Evolutionary conservation across 148 eudicot genomes (phyloP).

Genomic region (Dianthus caryophyllus): DNA sequence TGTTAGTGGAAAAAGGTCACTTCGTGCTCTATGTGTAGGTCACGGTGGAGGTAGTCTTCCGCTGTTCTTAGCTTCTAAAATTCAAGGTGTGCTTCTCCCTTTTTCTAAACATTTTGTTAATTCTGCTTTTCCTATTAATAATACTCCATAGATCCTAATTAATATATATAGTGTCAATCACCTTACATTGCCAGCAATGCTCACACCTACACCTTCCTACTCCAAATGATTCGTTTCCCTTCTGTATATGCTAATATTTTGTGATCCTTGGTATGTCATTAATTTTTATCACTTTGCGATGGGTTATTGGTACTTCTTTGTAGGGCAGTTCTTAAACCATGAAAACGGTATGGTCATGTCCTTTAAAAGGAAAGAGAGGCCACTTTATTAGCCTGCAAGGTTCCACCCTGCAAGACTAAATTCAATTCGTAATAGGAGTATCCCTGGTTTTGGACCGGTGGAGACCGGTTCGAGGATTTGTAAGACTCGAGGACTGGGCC

Average conservation of each 20-base stretch:
- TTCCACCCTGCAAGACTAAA: too few species aligned
- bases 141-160: not conserved
- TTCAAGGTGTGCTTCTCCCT: constrained; percentile 49
- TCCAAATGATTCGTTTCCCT: not conserved
- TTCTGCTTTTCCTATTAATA: not conserved
- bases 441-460: too few species aligned
- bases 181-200: not conserved
- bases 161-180: not conserved
- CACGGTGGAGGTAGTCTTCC: constrained; percentile 99
- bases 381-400: too few species aligned
- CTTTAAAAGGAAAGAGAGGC: too few species aligned
- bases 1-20: constrained; percentile 39
- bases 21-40: constrained; percentile 82
- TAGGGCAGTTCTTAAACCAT: too few species aligned
- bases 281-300: not conserved
- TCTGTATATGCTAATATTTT: not conserved
- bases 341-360: too few species aligned
- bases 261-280: not conserved
- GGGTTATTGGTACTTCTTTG: not conserved
- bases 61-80: constrained; percentile 63
- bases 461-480: too few species aligned
- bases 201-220: not conserved
- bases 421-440: too few species aligned
- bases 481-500: too few species aligned
- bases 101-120: not conserved